Evolutionary conservation across 805 yeast species (phyloP).

Genomic region (Saccharomycopsis guyanensis): DNA sequence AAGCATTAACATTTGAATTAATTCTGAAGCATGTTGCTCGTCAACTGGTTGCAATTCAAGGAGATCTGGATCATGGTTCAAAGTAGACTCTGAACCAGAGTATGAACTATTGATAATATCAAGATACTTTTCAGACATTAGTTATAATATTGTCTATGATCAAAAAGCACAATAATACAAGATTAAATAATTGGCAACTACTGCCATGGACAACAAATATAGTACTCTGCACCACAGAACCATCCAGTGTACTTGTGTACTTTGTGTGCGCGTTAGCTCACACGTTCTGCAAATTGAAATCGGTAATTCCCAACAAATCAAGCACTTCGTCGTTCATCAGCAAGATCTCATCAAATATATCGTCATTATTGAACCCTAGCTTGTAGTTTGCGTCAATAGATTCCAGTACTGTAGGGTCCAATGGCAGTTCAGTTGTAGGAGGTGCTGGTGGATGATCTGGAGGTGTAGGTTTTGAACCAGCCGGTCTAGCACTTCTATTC

Average conservation of each 20-base stretch:
- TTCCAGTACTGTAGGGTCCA: neutral
- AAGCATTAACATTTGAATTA: neutral
- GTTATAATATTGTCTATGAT: too few relatives aligned
- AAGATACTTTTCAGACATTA: too few relatives aligned
- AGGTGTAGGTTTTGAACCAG: neutral
- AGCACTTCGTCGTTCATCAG: constrained; percentile 5
- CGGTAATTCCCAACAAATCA: constrained; percentile 4
- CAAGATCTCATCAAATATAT: neutral
- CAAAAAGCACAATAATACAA: too few relatives aligned
- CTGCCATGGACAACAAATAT: too few relatives aligned
- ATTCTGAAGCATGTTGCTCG: neutral
- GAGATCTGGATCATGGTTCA: too few relatives aligned
- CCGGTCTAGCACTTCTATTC: neutral
- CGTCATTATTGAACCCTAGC: neutral
- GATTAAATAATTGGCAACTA: too few relatives aligned
- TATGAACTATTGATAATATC: too few relatives aligned
- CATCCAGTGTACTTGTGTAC: too few relatives aligned
- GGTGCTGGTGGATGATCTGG: neutral
- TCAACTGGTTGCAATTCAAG: neutral
- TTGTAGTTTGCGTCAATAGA: neutral
- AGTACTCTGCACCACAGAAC: too few relatives aligned
- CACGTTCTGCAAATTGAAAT: too few relatives aligned
- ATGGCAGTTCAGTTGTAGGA: neutral
- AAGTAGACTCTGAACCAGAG: too few relatives aligned
- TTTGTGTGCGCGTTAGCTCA: too few relatives aligned